phyloP scores from a whole-genome alignment of 2,329 filamentous ascomycete species.

The Phaeosphaeria sp. region DNA sequence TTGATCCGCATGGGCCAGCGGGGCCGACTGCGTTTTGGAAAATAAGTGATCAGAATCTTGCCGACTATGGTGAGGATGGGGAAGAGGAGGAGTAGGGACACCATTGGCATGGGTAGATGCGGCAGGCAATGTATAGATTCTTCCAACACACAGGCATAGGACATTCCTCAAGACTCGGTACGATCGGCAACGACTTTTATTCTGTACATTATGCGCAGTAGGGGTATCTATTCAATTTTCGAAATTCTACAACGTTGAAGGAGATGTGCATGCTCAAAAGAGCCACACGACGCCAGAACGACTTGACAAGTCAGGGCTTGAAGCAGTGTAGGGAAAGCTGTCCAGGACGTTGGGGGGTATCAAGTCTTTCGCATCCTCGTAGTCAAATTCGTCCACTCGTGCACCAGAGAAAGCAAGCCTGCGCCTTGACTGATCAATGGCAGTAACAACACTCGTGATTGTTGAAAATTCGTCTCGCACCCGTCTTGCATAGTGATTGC shows the following conservation, averaged over 20 bases:
- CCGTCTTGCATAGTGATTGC: not conserved
- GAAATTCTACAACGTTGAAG: not conserved
- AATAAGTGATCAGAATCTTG: slow-evolving; percentile 56
- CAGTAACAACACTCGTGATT: not conserved
- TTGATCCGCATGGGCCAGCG: slow-evolving; percentile 70
- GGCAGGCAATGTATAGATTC: not conserved
- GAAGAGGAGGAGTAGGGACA: slow-evolving; percentile 16
- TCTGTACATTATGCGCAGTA: not conserved
- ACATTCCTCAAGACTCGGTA: not conserved
- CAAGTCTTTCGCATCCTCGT: not conserved
- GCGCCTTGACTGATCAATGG: not conserved
- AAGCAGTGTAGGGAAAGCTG: not conserved
- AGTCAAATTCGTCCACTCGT: not conserved
- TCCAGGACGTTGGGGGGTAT: not conserved
- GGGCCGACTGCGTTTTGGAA: slow-evolving; percentile 84
- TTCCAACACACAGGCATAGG: not conserved
- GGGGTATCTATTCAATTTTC: not conserved
- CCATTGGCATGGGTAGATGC: slow-evolving; percentile 12
- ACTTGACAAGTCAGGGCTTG: not conserved
- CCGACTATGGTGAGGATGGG: slow-evolving; percentile 13
- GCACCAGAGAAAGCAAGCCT: not conserved
- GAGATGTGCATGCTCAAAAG: not conserved
- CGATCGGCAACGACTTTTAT: not conserved
- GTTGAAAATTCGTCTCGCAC: not conserved
- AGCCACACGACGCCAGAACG: not conserved